Evolutionary conservation across 2,329 filamentous ascomycete species (phyloP).

Genomic region (Fonsecaea monophora): DNA sequence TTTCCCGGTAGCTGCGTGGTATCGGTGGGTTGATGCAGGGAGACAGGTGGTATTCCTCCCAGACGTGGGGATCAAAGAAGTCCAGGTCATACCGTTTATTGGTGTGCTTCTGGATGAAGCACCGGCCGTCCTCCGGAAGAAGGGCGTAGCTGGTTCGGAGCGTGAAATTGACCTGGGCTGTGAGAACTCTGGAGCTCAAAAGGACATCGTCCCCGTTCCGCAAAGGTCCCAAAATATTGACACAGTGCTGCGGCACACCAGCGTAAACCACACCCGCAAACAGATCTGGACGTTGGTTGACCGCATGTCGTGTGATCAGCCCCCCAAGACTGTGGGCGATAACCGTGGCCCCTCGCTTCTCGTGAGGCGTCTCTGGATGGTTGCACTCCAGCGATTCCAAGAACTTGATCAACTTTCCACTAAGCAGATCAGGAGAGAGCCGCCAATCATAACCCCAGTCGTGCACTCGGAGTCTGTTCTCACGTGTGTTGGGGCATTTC

Average conservation of each 20-base stretch:
- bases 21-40: conserved; percentile 76
- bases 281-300: conserved; percentile 83
- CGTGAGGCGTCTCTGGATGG: conserved; percentile 58
- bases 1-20: conserved; percentile 51
- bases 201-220: conserved; percentile 92
- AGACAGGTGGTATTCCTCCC: conserved; percentile 78
- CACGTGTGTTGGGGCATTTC: conserved; percentile 74
- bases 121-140: conserved; percentile 83
- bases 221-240: conserved; percentile 89
- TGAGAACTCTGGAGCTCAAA: conserved; percentile 85
- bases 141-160: conserved; percentile 85
- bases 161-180: conserved; percentile 91
- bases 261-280: conserved; percentile 87
- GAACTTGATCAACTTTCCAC: conserved; percentile 73
- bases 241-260: conserved; percentile 81
- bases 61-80: conserved; percentile 80
- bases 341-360: conserved; percentile 74
- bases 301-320: conserved; percentile 83
- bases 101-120: conserved; percentile 83
- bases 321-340: conserved; percentile 87
- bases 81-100: conserved; percentile 81
- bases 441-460: conserved; percentile 97
- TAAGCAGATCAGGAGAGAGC: conserved; percentile 78
- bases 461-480: conserved; percentile 77
- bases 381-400: conserved; percentile 79